Conservation (phyloP, 257 asterid species). For the Fraxinus pennsylvanica region DNA sequence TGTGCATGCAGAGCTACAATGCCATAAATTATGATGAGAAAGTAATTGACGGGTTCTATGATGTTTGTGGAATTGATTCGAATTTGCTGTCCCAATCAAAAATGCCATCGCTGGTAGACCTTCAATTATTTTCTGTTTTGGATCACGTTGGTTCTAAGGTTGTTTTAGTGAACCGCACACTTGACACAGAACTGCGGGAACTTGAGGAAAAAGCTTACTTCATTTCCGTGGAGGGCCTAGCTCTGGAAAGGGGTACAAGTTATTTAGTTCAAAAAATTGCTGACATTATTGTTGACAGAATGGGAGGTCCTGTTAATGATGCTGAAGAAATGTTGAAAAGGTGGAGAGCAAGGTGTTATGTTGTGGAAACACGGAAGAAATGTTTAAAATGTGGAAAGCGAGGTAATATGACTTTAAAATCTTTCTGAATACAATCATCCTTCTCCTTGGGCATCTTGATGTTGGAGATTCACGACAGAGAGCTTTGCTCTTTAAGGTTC, state of each 20-base stretch:
- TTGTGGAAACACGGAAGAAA: too few relatives aligned
- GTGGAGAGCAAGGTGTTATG: constrained; percentile 76
- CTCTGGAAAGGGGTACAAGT: constrained; percentile 49
- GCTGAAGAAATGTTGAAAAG: constrained; percentile 84
- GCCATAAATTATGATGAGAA: constrained; percentile 88
- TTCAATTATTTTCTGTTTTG: constrained; percentile 58
- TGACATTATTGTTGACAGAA: constrained; percentile 68
- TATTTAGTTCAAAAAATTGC: constrained; percentile 78
- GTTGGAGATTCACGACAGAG: constrained; percentile 98
- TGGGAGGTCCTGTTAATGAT: constrained; percentile 95
- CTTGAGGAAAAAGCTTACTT: constrained; percentile 78
- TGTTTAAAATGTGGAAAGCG: constrained; percentile 75
- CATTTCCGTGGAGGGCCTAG: constrained; percentile 60
- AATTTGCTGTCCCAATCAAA: constrained; percentile 57
- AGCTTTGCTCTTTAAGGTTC: constrained; percentile 96
- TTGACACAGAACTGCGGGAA: constrained; percentile 66
- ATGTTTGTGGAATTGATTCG: constrained; percentile 75
- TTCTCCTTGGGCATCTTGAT: constrained; percentile 91
- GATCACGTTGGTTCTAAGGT: constrained; percentile 72
- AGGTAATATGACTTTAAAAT: constrained; percentile 67
- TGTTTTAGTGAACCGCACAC: constrained; percentile 68
- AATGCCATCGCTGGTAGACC: constrained; percentile 80
- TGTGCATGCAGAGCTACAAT: constrained; percentile 75
- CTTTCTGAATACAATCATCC: constrained; percentile 51
- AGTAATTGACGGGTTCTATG: constrained; percentile 93